Base-by-base conservation (phyloP, 805 yeast genomes). In the Maudiozyma pseudohumilis region DNA sequence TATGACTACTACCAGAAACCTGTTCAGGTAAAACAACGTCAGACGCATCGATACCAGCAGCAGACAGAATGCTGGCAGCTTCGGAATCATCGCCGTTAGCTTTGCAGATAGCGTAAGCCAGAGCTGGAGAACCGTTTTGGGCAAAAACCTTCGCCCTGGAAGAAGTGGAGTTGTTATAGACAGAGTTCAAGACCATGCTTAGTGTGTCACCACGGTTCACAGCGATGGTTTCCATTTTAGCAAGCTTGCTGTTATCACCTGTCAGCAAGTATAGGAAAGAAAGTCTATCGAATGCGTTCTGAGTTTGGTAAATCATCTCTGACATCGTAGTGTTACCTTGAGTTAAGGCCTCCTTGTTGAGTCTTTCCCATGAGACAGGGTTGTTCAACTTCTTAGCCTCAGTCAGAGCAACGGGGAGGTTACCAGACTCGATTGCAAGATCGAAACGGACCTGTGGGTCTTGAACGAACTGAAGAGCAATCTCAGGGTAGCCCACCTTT, bases 391-490 rank as follows among this genome's bases (percentile, higher is more conserved):
- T 74, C 50, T 75, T 75, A 31, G 97, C 97, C 67, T 89, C 95
- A 39, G 71, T 79, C 34, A 83, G 66, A n/a, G 97, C 99, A 46
- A 82, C 82, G 11, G 70, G 72, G 48, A 92, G 69, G 59, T 89
- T 84, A 49, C 95, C 89, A 56, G 95, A 84, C 65, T 92, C 96
- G 44, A 92, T 69, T 18, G 98, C 96, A 50, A 92, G 71, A 51
- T 92, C 98, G 53, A 92, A 89, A 61, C 95, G 76, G 29, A 96
- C 85, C 60, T 88, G 95, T 5, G 97, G 81, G 59, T 92, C 98
- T 63, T 87, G 82, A 38, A 92, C 98, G 56, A 92, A 94, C 61
- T 89, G 96, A 44, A 92, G 70, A 2, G 99, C 98, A 60, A 92
- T 79, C 63, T 92, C 99, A 20, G 98, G 97, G 59, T 81, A 89